Evolutionary conservation across 1,284 basidiomycete genomes (phyloP), one percentile per base, ranked within the genome.

Genomic region (Polyporus tsugae): DNA sequence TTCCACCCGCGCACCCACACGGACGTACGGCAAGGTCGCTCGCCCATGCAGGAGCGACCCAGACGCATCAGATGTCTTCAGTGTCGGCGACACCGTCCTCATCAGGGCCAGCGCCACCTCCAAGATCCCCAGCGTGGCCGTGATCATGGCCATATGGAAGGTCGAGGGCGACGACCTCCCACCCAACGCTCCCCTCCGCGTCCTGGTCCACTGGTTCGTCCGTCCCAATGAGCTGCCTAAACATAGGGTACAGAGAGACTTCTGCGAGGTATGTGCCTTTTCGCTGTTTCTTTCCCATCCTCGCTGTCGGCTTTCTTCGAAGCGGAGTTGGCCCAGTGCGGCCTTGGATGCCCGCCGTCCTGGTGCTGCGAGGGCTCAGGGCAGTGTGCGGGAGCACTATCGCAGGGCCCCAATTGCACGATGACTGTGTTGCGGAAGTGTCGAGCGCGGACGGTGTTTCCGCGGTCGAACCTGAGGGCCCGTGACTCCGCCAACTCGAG

Each of bases 191-290:
- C 63, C 73, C 57, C 86, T 88, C 80, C 81, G 85, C 63, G 78
- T 91, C 39, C 83, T 86, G 46, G 78, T 93, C 39, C 91, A 92
- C 72, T 93, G 91, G 91, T 93, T 93, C 74, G 78, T 90, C 67
- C 81, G 87, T 22, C 91, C 90, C 0, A 78, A 79, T 0, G 88
- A 93, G 75, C 81, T 93, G 63, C 84, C 90, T 4, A 78, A 80
- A 36, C 79, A 88, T 64, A 83, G 91, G 38, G 87, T 86, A 0
- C 86, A 85, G 70, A 83, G 89, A 58, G 84, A 86, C 11, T 84
- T 89, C 75, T 75, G 81, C 42, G 83, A 89, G 79, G 91, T 91
- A 64, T 53, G 83, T 79, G n/a, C 46, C 13, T 52, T 29, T 29
- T 29, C 29, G 29, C 29, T 29, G 29, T 38, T 60, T 4, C 63